Evolutionary conservation across 257 asterid genomes (phyloP).

Genomic region (Solanum arcanum): DNA sequence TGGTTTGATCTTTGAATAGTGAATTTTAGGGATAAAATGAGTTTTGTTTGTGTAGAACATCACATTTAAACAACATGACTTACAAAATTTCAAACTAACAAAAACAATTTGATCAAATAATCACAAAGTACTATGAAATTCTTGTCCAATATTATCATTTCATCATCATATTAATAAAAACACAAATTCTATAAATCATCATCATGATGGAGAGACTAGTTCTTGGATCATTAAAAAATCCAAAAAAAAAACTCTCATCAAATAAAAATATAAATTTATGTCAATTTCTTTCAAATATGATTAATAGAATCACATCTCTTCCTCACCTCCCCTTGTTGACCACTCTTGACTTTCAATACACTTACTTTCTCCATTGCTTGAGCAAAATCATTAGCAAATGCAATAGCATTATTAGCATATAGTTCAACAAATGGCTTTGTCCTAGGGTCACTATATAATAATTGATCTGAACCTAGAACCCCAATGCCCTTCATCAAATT

Average conservation of each 20-base stretch:
- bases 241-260: background rate
- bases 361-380: conserved; percentile 56
- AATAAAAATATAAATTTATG: background rate
- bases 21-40: background rate
- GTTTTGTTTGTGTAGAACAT: background rate
- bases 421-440: conserved; percentile 62
- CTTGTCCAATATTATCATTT: background rate
- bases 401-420: conserved; percentile 51
- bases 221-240: background rate
- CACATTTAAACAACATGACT: background rate
- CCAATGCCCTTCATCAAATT: conserved; percentile 52
- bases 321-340: conserved; percentile 67
- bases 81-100: background rate
- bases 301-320: conserved; percentile 66
- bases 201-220: background rate
- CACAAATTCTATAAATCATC: background rate
- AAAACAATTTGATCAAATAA: background rate
- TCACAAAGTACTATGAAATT: background rate
- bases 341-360: conserved; percentile 31
- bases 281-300: background rate
- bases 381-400: conserved; percentile 44
- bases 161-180: background rate
- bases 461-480: conserved; percentile 49
- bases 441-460: conserved; percentile 36
- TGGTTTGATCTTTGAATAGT: background rate